Conservation (phyloP, 768 basidiomycete species). For the Calocybe indica region DNA sequence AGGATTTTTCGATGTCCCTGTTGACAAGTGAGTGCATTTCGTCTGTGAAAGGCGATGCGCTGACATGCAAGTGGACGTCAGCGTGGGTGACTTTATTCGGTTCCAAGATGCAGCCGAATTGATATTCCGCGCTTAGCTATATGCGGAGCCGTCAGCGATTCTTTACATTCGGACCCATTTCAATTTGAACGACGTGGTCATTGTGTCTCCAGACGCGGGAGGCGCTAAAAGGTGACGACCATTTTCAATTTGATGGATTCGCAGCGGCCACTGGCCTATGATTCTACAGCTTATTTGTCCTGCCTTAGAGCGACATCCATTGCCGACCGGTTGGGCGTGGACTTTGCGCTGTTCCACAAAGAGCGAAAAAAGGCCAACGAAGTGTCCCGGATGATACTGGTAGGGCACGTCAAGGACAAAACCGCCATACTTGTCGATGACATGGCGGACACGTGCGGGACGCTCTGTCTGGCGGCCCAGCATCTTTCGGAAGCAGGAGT, state of each 20-base stretch:
- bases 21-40: constrained; percentile 84
- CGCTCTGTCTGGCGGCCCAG: constrained; percentile 84
- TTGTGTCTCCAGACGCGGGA: constrained; percentile 97
- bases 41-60: neutral
- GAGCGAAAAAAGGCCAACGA: constrained; percentile 97
- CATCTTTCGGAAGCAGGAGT: constrained; percentile 90
- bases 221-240: constrained; percentile 91
- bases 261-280: neutral
- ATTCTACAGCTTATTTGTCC: constrained; percentile 7
- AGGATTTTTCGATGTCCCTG: constrained; percentile 99
- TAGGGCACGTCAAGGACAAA: constrained; percentile 90
- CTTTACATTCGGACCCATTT: constrained; percentile 93
- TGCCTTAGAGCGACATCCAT: constrained; percentile 85
- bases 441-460: constrained; percentile 97
- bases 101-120: neutral
- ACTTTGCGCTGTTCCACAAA: constrained; percentile 99
- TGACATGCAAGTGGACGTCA: constrained; percentile 17
- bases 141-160: constrained; percentile 92
- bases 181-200: constrained; percentile 78
- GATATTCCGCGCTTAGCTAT: constrained; percentile 48
- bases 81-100: constrained; percentile 37
- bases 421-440: constrained; percentile 95
- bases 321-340: constrained; percentile 91
- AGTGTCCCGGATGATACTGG: constrained; percentile 91
- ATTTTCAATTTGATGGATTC: constrained; percentile 14